These are phyloP conservation scores for Brasenia schreberi DNA, from an alignment of 164 flowering plant genomes.

Conservation along the genomic window DNA sequence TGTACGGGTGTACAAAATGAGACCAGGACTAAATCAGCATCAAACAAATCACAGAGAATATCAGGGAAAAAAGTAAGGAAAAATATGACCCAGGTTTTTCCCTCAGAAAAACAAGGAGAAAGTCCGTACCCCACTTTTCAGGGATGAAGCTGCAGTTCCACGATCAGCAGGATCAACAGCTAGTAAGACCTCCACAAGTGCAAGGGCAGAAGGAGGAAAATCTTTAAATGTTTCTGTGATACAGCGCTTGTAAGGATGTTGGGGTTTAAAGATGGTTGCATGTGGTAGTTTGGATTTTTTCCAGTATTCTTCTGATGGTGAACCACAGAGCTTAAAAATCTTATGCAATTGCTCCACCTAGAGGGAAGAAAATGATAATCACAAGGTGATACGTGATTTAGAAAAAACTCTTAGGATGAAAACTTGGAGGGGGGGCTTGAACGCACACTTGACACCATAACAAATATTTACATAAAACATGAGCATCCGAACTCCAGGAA, in stretches of 20 bases:
- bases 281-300: constrained; percentile 38
- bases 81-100: no score
- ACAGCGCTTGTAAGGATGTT: constrained; percentile 45
- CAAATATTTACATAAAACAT: no score
- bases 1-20: no score
- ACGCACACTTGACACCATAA: no score
- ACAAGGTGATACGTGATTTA: neutral
- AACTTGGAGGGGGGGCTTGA: no score
- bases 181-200: constrained; percentile 54
- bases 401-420: no score
- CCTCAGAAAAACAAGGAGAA: no score
- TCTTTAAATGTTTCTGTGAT: constrained; percentile 45
- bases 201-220: constrained; percentile 33
- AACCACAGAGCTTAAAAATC: constrained; percentile 76
- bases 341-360: constrained; percentile 87
- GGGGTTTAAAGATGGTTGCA: constrained; percentile 49
- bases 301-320: constrained; percentile 82
- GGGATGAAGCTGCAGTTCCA: constrained; percentile 53
- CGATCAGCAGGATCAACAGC: constrained; percentile 52
- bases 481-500: no score
- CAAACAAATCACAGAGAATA: no score
- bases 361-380: constrained; percentile 1
- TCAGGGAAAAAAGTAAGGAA: no score
- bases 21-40: no score
- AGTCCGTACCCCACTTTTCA: constrained; percentile 40